Evolutionary conservation across 1,139 yeast species (phyloP).

Genomic region (Hansenula sp.): DNA sequence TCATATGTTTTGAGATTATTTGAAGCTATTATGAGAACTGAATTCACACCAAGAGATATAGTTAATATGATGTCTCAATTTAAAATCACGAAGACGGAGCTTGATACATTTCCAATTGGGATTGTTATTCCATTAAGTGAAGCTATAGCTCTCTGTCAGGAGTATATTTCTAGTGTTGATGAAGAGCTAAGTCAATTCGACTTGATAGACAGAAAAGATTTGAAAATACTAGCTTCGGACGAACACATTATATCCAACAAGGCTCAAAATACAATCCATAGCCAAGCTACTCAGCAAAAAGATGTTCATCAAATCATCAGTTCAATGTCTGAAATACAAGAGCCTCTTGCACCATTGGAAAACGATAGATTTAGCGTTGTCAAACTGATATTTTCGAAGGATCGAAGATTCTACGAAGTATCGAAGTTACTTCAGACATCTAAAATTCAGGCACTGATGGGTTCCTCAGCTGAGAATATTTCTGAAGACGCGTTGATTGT

Average conservation of each 20-base stretch:
- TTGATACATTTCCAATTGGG: constrained; percentile 76
- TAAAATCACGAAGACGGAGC: constrained; percentile 44
- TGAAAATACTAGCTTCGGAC: constrained; percentile 43
- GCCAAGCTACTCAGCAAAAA: constrained; percentile 23
- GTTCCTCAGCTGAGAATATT: constrained; percentile 12
- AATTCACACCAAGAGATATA: constrained; percentile 47
- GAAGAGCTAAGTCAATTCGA: constrained; percentile 36
- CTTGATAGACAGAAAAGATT: constrained; percentile 66
- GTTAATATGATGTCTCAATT: constrained; percentile 57
- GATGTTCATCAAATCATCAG: constrained; percentile 49
- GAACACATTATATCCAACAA: constrained; percentile 53
- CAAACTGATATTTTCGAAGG: constrained; percentile 68
- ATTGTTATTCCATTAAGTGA: constrained; percentile 63
- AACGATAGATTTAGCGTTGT: constrained; percentile 66
- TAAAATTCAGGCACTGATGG: constrained; percentile 49
- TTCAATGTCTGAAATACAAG: constrained; percentile 44
- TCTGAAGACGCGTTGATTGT: constrained; percentile 57
- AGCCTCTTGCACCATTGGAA: constrained; percentile 51
- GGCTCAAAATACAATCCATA: constrained; percentile 1
- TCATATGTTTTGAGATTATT: constrained; percentile 53
- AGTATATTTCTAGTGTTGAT: constrained; percentile 43
- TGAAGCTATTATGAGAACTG: constrained; percentile 56
- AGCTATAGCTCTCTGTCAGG: constrained; percentile 54
- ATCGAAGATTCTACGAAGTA: constrained; percentile 77
- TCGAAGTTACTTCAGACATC: constrained; percentile 57